These are phyloP conservation scores for Xylogone sp. DNA, from an alignment of 2,329 filamentous ascomycete species.

Conservation along the genomic window DNA sequence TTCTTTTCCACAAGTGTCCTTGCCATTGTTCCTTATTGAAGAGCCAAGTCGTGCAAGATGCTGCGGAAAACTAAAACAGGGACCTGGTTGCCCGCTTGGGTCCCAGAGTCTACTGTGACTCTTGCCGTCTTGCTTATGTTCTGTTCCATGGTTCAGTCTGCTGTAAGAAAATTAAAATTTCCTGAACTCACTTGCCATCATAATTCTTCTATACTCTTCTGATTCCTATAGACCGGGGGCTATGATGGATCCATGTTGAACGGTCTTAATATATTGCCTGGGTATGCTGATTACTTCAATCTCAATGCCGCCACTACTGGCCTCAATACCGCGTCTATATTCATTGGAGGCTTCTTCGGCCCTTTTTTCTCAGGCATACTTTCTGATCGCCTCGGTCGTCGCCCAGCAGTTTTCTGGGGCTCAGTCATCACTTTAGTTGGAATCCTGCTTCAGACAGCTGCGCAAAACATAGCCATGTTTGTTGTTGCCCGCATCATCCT, in stretches of 20 bases:
- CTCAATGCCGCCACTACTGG: slow-evolving; percentile 49
- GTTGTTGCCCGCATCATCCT: slow-evolving; percentile 18
- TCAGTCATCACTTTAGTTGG: slow-evolving; percentile 19
- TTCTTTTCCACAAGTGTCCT: too few relatives aligned
- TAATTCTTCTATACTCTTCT: slow-evolving; percentile 4
- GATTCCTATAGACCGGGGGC: slow-evolving; percentile 15
- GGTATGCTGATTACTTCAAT: slow-evolving; percentile 52
- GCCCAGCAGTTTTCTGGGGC: slow-evolving; percentile 19
- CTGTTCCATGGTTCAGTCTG: slow-evolving; percentile 41
- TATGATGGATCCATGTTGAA: slow-evolving; percentile 32
- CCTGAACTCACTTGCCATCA: not conserved
- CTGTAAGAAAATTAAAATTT: slow-evolving; percentile 23
- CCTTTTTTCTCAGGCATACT: slow-evolving; percentile 36
- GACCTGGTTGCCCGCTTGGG: slow-evolving; percentile 44
- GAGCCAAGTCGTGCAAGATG: slow-evolving; percentile 23
- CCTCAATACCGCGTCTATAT: slow-evolving; percentile 52
- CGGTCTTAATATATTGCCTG: slow-evolving; percentile 52
- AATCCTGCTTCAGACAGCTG: slow-evolving; percentile 20
- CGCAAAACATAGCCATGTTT: slow-evolving; percentile 21
- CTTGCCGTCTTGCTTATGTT: slow-evolving; percentile 38
- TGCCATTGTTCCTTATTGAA: not conserved
- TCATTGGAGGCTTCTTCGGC: slow-evolving; percentile 46
- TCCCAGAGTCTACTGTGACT: slow-evolving; percentile 36
- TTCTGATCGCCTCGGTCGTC: slow-evolving; percentile 35
- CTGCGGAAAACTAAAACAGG: slow-evolving; percentile 33